Evolutionary conservation across 2,329 filamentous ascomycete species (phyloP), one percentile per base, ranked within the genome.

Genomic region (Celoporthe dispersa): DNA sequence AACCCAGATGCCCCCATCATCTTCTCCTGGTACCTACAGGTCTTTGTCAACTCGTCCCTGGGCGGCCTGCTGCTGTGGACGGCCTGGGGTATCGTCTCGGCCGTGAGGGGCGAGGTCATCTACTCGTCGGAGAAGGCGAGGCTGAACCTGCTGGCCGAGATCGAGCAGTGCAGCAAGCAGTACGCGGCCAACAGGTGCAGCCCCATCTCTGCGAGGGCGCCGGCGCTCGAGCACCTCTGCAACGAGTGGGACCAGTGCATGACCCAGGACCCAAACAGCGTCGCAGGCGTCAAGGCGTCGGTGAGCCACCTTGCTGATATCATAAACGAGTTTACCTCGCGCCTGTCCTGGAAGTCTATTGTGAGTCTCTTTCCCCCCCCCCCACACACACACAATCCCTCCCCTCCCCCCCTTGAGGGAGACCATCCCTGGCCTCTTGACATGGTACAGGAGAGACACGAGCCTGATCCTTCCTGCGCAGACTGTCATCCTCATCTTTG

Each of bases 241-340:
- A 87, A 90, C 44, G 88, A 91, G 72, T 98, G 95, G 95, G 90
- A 91, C 73, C 84, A 88, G 41, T 98, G 96, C 81, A 97, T 97
- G 93, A 90, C 91, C 73, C 89, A 91, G 73, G 93, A 98, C 76
- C 91, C 94, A 0, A 86, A 90, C 60, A 89, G 89, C 68, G 89
- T 97, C 68, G 94, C 93, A 74, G 86, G 91, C 51, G 91, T 95
- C 57, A 91, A 91, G 76, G 89, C 97, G 53, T 93, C 92, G 25
- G 94, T 94, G 6, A 91, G 93, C 77, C 96, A 94, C 35, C 92
- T 98, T 77, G 95, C 95, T 0, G 90, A 94, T 77, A 97, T 99
- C 55, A 91, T 98, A 80, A 98, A 98, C 78, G 91, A 92, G 76
- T 98, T 98, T 79, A 91, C 97, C 5, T 59, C 61, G 9, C 60